phyloP scores from a whole-genome alignment of 148 eudicot genomes.

The Fagopyrum tataricum region DNA sequence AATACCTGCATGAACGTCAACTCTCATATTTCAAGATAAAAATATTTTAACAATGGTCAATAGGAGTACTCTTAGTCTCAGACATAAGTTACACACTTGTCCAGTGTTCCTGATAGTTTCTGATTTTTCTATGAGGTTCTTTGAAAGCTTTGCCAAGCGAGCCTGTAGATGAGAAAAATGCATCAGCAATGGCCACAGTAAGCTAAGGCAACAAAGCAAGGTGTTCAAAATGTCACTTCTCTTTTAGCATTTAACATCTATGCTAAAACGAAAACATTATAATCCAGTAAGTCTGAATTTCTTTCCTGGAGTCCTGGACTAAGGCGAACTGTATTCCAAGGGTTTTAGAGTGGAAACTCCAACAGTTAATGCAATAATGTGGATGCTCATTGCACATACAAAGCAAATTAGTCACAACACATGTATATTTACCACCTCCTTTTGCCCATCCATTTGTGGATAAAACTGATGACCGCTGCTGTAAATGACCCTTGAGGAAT shows the following conservation, averaged over 20 bases:
- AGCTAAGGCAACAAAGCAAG: background rate
- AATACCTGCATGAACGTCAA: conserved; percentile 39
- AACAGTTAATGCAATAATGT: too few relatives aligned
- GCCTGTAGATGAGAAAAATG: conserved; percentile 27
- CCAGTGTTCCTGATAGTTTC: conserved; percentile 50
- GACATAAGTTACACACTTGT: conserved; percentile 24
- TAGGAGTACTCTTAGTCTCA: background rate
- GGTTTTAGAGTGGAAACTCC: too few relatives aligned
- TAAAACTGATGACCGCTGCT: too few relatives aligned
- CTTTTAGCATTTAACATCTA: background rate
- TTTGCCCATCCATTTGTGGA: too few relatives aligned
- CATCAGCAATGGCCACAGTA: background rate
- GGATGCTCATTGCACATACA: too few relatives aligned
- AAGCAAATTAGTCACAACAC: too few relatives aligned
- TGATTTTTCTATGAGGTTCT: conserved; percentile 48
- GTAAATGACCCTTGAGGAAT: too few relatives aligned
- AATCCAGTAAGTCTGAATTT: too few relatives aligned
- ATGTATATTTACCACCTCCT: too few relatives aligned
- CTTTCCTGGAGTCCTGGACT: too few relatives aligned
- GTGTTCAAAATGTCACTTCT: background rate
- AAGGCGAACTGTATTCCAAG: too few relatives aligned
- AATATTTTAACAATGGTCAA: background rate
- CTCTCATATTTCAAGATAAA: background rate
- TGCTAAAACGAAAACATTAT: background rate
- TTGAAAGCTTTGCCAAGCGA: conserved; percentile 44